Evolutionary conservation across 2,329 filamentous ascomycete genomes (phyloP).

Genomic region (Orbilia oligospora): DNA sequence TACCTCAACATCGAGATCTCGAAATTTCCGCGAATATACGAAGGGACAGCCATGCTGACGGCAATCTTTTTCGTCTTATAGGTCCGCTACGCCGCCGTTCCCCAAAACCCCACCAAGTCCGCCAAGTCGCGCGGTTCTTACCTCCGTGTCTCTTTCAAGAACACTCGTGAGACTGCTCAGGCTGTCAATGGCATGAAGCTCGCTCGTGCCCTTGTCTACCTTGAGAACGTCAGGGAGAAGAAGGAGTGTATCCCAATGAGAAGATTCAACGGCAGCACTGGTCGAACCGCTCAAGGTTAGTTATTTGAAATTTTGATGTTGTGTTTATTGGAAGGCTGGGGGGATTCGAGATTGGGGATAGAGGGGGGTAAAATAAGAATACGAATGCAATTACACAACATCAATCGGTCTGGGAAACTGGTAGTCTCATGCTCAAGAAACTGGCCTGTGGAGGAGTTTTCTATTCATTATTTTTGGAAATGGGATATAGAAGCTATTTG

Average conservation of each 20-base stretch:
- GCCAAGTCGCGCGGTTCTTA: constrained; percentile 98
- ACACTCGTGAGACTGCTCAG: constrained; percentile 99
- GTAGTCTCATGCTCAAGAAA: too few relatives aligned
- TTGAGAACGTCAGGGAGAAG: constrained; percentile 98
- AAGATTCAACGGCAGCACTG: constrained; percentile 95
- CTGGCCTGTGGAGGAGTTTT: not conserved
- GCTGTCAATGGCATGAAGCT: constrained; percentile 99
- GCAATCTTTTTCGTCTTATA: constrained; percentile 66
- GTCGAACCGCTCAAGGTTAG: constrained; percentile 98
- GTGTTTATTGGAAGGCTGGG: constrained; percentile 4
- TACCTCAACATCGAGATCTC: constrained; percentile 32
- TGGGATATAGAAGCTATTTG: not conserved
- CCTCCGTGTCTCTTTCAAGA: constrained; percentile 99
- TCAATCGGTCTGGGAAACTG: not conserved
- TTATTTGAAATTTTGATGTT: constrained; percentile 64
- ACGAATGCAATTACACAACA: not conserved
- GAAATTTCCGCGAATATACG: constrained; percentile 21
- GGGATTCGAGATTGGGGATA: not conserved
- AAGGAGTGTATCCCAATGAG: constrained; percentile 98
- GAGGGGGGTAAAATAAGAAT: not conserved
- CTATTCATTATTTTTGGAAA: not conserved
- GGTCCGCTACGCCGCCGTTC: constrained; percentile 96
- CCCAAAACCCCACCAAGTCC: constrained; percentile 90
- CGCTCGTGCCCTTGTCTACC: constrained; percentile 92
- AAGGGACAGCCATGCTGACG: constrained; percentile 46